Percentiles rank a stretch among this genome's conserved stretches.
These are phyloP conservation scores for Raffaelea arxii DNA, from an alignment of 2,329 filamentous ascomycete species.

Conservation along the genomic window DNA sequence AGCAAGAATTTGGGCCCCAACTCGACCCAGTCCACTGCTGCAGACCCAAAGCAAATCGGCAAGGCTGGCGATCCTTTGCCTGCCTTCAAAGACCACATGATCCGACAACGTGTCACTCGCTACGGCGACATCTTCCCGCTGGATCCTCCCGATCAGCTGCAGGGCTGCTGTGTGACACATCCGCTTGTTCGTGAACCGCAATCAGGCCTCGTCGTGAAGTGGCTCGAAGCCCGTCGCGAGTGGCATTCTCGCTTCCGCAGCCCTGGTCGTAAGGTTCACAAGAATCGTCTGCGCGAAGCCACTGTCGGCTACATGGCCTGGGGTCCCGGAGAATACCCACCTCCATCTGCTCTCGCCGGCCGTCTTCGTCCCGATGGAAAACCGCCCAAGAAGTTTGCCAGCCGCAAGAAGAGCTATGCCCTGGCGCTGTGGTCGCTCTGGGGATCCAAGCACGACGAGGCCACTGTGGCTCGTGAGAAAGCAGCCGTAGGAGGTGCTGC, in stretches of 20 bases:
- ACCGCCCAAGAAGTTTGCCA: conserved; percentile 31
- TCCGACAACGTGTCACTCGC: conserved; percentile 74
- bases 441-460: conserved; percentile 82
- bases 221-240: conserved; percentile 63
- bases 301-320: conserved; percentile 61
- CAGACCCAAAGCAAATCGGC: too few relatives aligned
- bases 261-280: conserved; percentile 62
- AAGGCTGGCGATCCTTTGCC: conserved; percentile 78
- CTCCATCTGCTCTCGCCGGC: conserved; percentile 73
- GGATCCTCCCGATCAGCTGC: conserved; percentile 51
- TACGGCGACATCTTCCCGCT: conserved; percentile 67
- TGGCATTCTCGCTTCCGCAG: conserved; percentile 67
- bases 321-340: conserved; percentile 63
- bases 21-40: too few relatives aligned
- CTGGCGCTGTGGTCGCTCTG: conserved; percentile 78
- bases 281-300: conserved; percentile 63
- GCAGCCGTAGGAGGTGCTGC: too few relatives aligned
- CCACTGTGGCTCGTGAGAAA: conserved; percentile 52
- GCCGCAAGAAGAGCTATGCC: conserved; percentile 55
- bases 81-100: conserved; percentile 76
- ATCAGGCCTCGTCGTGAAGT: conserved; percentile 67
- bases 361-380: conserved; percentile 35
- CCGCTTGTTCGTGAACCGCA: conserved; percentile 71
- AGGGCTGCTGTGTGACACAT: conserved; percentile 51
- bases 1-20: too few relatives aligned